These are phyloP conservation scores for Mortierella sp. DNA, from an alignment of 371 early-diverging fungal genomes.

Conservation along the genomic window DNA sequence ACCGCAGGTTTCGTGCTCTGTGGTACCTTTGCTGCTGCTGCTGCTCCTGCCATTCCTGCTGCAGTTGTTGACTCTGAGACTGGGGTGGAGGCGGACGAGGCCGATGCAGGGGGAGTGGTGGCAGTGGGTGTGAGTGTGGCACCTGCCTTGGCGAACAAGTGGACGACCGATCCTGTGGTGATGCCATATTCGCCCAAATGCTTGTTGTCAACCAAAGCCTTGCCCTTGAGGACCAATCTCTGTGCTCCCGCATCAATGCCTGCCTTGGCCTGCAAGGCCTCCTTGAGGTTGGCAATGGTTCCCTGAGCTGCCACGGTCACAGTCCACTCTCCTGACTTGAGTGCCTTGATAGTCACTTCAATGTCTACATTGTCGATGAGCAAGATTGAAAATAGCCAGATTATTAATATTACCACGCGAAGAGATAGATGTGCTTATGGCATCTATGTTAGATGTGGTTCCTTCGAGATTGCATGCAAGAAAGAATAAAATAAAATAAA, in stretches of 20 bases:
- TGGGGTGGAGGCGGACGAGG: slow-evolving; percentile 9
- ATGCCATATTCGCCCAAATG: slow-evolving; percentile 65
- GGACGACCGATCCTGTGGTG: slow-evolving; percentile 60
- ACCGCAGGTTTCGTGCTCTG: slow-evolving; percentile 24
- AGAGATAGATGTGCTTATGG: neutral
- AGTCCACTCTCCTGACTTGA: slow-evolving; percentile 55
- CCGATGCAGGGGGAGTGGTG: slow-evolving; percentile 1
- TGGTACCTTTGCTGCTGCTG: slow-evolving; percentile 28
- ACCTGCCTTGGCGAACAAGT: slow-evolving; percentile 68
- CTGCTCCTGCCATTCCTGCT: neutral
- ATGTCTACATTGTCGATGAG: slow-evolving; percentile 29
- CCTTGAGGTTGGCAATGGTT: slow-evolving; percentile 41
- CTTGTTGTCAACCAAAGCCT: slow-evolving; percentile 71
- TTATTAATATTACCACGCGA: neutral
- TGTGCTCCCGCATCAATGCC: slow-evolving; percentile 57
- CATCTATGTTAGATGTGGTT: neutral
- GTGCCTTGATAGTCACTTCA: slow-evolving; percentile 55
- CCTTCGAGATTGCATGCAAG: neutral
- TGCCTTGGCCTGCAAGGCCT: slow-evolving; percentile 36
- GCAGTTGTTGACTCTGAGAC: slow-evolving; percentile 1
- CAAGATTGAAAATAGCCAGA: neutral
- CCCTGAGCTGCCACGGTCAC: slow-evolving; percentile 49
- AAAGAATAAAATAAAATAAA: neutral
- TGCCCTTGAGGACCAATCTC: slow-evolving; percentile 74
- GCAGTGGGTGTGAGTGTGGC: slow-evolving; percentile 38